phyloP scores from a whole-genome alignment of 768 basidiomycete genomes.

The Lactifluus pinguis region DNA sequence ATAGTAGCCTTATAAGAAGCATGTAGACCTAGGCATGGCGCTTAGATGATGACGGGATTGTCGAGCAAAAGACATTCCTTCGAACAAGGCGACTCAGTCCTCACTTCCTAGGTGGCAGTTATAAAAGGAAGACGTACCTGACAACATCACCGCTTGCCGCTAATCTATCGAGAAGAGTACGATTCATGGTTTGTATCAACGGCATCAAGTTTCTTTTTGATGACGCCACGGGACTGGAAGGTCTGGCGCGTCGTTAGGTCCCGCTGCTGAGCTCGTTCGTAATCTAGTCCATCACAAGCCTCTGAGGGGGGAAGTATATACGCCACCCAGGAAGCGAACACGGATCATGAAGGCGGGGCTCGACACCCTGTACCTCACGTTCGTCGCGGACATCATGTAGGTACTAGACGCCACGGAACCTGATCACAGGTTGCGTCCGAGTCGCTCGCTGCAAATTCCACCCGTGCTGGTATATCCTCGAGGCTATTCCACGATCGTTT shows the following conservation, averaged over 20 bases:
- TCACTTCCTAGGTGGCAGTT: neutral
- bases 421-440: slow-evolving; percentile 93
- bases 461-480: slow-evolving; percentile 76
- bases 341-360: slow-evolving; percentile 98
- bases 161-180: slow-evolving; percentile 82
- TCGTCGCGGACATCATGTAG: slow-evolving; percentile 98
- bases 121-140: slow-evolving; percentile 39
- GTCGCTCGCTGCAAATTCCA: slow-evolving; percentile 83
- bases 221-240: slow-evolving; percentile 99
- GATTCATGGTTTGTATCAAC: slow-evolving; percentile 94
- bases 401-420: slow-evolving; percentile 98
- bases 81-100: slow-evolving; percentile 7
- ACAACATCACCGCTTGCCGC: slow-evolving; percentile 99
- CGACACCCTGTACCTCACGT: slow-evolving; percentile 82
- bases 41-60: slow-evolving; percentile 83
- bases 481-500: slow-evolving; percentile 91
- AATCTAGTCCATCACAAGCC: slow-evolving; percentile 94
- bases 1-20: slow-evolving; percentile 76
- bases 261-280: slow-evolving; percentile 90
- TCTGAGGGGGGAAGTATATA: slow-evolving; percentile 86
- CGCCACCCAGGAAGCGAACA: slow-evolving; percentile 91
- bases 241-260: slow-evolving; percentile 95
- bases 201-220: slow-evolving; percentile 95
- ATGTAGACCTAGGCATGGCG: slow-evolving; percentile 76
- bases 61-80: slow-evolving; percentile 87